phyloP scores from a whole-genome alignment of 106 monocot species.

The Platanthera zijinensis region DNA sequence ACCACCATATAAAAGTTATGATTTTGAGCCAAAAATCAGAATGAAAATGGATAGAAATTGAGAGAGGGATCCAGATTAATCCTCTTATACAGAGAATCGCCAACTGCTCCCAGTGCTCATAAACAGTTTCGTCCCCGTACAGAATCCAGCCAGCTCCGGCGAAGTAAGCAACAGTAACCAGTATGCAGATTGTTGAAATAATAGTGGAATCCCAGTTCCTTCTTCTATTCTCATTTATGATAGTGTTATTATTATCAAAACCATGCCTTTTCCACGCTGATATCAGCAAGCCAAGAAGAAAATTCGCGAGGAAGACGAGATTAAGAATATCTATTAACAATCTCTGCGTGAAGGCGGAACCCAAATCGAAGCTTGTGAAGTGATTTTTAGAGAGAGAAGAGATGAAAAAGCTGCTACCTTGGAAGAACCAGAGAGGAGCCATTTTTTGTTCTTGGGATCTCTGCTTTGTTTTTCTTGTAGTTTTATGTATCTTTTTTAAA shows the following conservation, averaged over 20 bases:
- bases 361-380: neutral
- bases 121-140: neutral
- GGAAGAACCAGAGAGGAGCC: neutral
- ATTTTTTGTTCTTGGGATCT: neutral
- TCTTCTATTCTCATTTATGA: neutral
- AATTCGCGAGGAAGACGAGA: neutral
- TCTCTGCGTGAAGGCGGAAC: constrained; percentile 6
- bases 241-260: neutral
- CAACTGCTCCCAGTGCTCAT: neutral
- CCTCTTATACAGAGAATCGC: constrained; percentile 15
- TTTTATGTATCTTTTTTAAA: too few species aligned
- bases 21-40: constrained; percentile 6
- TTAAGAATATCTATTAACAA: constrained; percentile 5
- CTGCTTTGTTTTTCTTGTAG: neutral
- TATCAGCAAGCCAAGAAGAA: neutral
- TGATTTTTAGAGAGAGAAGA: neutral
- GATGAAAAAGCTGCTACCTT: neutral
- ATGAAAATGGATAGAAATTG: constrained; percentile 25
- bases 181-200: neutral
- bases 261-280: neutral
- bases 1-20: constrained; percentile 25
- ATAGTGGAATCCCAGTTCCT: neutral
- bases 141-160: neutral
- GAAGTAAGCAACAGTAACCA: neutral
- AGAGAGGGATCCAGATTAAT: constrained; percentile 26